Evolutionary conservation across 192 early-diverging fungal species (phyloP).

Genomic region (Coemansia sp.): DNA sequence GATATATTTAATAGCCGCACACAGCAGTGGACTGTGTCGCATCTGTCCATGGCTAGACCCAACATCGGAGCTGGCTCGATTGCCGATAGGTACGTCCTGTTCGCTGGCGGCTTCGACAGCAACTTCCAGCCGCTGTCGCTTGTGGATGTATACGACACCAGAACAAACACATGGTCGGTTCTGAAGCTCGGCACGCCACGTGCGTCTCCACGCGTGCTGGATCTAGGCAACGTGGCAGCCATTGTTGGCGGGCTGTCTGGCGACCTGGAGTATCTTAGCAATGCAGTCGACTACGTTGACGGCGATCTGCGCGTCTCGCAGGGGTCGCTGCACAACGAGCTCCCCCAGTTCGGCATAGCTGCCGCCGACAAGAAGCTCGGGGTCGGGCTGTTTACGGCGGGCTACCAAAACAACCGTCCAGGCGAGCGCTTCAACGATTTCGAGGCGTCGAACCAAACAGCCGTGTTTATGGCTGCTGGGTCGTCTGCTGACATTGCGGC

Average conservation of each 20-base stretch:
- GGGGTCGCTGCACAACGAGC: constrained; percentile 13
- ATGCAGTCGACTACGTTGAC: constrained; percentile 39
- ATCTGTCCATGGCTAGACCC: constrained; percentile 31
- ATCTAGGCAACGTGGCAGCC: constrained; percentile 26
- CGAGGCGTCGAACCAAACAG: constrained; percentile 43
- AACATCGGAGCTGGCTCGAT: constrained; percentile 44
- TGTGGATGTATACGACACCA: constrained; percentile 51
- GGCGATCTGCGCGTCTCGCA: constrained; percentile 14
- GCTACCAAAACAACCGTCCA: constrained; percentile 50
- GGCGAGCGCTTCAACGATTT: constrained; percentile 56
- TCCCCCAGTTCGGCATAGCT: constrained; percentile 47
- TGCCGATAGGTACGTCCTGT: constrained; percentile 44
- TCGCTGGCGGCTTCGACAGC: constrained; percentile 51
- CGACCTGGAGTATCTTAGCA: constrained; percentile 53
- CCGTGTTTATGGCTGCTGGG: constrained; percentile 13
- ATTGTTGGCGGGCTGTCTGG: constrained; percentile 50
- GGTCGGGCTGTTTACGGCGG: constrained; percentile 33
- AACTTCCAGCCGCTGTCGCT: constrained; percentile 30
- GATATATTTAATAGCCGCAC: constrained; percentile 45
- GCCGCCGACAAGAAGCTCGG: constrained; percentile 20
- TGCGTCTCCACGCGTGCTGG: constrained; percentile 34
- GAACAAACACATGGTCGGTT: constrained; percentile 36
- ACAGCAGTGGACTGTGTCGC: constrained; percentile 35
- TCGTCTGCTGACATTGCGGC: constrained; percentile 2
- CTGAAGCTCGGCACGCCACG: constrained; percentile 24